Evolutionary conservation across 2,329 filamentous ascomycete genomes (phyloP).

Genomic region (Colletotrichum sojae): DNA sequence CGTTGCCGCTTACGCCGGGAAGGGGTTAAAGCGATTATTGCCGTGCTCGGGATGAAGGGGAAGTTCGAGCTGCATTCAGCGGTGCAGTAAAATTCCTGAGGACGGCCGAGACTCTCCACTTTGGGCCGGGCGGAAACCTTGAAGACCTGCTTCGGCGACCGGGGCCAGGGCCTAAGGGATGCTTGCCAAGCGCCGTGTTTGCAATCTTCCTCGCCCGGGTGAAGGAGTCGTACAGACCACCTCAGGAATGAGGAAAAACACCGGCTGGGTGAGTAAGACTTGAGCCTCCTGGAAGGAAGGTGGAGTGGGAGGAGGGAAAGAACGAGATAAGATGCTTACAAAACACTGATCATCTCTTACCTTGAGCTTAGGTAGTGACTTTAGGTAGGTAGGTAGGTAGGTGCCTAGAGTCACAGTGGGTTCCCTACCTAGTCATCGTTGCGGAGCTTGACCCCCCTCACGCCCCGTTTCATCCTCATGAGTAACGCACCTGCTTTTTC

Average conservation of each 20-base stretch:
- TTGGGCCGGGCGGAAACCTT: slow-evolving; percentile 9
- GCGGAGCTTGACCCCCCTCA: slow-evolving; percentile 14
- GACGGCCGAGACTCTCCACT: slow-evolving; percentile 20
- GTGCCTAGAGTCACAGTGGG: too few relatives aligned
- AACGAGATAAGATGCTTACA: not conserved
- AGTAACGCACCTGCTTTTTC: too few relatives aligned
- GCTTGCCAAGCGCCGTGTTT: slow-evolving; percentile 19
- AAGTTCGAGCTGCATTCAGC: slow-evolving; percentile 5
- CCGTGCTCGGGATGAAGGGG: slow-evolving; percentile 1
- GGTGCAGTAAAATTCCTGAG: slow-evolving; percentile 19
- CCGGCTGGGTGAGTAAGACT: not conserved
- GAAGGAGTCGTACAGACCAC: not conserved
- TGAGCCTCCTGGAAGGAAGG: too few relatives aligned
- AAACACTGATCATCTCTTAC: too few relatives aligned
- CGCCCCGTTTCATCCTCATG: slow-evolving; percentile 9
- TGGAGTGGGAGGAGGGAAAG: not conserved
- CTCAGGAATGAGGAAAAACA: not conserved
- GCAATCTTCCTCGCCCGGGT: not conserved
- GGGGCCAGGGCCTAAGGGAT: slow-evolving; percentile 2
- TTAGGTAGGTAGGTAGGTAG: not conserved
- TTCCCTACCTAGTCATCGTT: not conserved
- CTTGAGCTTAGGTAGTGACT: too few relatives aligned
- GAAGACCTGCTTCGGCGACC: not conserved
- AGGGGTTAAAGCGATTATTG: not conserved
- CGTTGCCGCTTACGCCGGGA: not conserved